Evolutionary conservation across 306 rosid genomes (phyloP).

Genomic region (Ziziphus jujuba): DNA sequence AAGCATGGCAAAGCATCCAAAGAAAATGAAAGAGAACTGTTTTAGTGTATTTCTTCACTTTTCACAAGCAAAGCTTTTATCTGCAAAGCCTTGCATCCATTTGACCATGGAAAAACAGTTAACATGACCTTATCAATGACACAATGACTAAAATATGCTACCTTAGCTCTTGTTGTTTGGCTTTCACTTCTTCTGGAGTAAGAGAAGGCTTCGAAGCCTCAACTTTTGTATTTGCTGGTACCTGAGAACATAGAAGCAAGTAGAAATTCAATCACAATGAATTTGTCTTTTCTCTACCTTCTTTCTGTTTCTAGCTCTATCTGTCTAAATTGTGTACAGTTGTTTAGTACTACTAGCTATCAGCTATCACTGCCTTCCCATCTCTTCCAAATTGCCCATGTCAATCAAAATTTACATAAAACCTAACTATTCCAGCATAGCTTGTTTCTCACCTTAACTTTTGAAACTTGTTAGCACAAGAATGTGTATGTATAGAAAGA

Average conservation of each 20-base stretch:
- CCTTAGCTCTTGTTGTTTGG: constrained; percentile 93
- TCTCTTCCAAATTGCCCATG: too few relatives aligned
- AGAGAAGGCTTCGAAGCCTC: constrained; percentile 87
- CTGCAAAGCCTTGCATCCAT: background rate
- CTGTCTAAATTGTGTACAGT: background rate
- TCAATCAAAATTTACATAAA: background rate
- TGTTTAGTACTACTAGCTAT: too few relatives aligned
- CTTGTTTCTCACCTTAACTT: too few relatives aligned
- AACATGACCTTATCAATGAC: background rate
- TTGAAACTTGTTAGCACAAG: background rate
- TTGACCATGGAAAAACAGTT: background rate
- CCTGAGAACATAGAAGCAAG: constrained; percentile 43
- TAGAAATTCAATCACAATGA: constrained; percentile 7
- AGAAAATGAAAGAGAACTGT: background rate
- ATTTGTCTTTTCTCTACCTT: background rate
- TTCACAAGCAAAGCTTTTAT: background rate
- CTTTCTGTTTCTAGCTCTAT: background rate
- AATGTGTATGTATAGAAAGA: background rate
- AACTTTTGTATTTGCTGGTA: constrained; percentile 60
- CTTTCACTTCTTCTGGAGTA: constrained; percentile 80
- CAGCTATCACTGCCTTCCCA: too few relatives aligned
- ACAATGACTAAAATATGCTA: constrained; percentile 21
- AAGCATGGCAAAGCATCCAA: background rate
- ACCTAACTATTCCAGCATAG: background rate
- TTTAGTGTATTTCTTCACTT: too few relatives aligned